These are phyloP conservation scores for Lachnellula suecica DNA, from an alignment of 2,329 filamentous ascomycete species.

Conservation along the genomic window DNA sequence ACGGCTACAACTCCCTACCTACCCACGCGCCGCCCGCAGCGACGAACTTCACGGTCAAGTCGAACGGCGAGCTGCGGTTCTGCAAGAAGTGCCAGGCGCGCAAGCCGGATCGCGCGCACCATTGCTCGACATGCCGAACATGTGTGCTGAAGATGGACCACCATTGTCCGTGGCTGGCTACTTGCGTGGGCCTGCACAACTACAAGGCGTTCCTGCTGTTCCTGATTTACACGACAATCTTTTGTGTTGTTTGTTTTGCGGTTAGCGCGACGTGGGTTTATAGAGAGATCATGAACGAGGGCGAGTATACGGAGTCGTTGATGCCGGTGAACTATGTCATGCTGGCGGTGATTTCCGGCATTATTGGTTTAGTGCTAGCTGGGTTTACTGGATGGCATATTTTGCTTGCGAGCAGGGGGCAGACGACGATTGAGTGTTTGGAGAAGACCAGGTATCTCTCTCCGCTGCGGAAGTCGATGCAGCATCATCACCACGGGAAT, in stretches of 20 bases:
- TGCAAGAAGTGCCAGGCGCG: constrained; percentile 97
- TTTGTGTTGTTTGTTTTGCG: constrained; percentile 80
- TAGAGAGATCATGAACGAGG: constrained; percentile 72
- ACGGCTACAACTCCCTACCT: constrained; percentile 79
- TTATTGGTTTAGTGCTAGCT: constrained; percentile 85
- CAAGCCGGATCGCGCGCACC: constrained; percentile 94
- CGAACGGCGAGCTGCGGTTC: constrained; percentile 81
- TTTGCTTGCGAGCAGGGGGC: constrained; percentile 71
- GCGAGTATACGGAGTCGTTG: constrained; percentile 70
- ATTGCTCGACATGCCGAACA: constrained; percentile 91
- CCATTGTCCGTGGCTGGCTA: constrained; percentile 97
- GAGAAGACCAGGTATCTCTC: constrained; percentile 95
- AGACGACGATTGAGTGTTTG: constrained; percentile 94
- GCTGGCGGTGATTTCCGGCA: constrained; percentile 80
- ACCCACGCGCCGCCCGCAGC: constrained; percentile 62
- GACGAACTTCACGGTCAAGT: constrained; percentile 87
- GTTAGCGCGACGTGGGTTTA: constrained; percentile 81
- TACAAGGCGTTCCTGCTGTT: constrained; percentile 96
- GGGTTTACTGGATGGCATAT: constrained; percentile 94
- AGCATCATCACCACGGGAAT: constrained; percentile 59
- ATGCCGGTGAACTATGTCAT: constrained; percentile 91
- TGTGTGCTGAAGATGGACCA: constrained; percentile 99
- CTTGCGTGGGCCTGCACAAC: constrained; percentile 89
- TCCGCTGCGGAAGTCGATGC: constrained; percentile 70
- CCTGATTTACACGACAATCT: constrained; percentile 82